phyloP scores from a whole-genome alignment of 2,329 filamentous ascomycete genomes.

The Diaporthe australafricana region DNA sequence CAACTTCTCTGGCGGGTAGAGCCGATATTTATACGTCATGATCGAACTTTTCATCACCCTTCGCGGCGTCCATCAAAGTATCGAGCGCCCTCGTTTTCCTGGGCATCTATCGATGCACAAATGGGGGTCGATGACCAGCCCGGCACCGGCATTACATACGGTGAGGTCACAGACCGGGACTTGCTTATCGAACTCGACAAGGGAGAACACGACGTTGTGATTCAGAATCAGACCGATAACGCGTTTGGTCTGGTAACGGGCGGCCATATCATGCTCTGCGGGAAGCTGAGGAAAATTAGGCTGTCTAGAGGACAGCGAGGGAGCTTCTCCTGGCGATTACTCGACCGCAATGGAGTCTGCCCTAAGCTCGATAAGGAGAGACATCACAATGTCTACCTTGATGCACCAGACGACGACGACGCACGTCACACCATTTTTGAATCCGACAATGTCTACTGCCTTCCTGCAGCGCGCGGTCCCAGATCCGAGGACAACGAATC shows the following conservation, averaged over 20 bases:
- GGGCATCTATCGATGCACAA: constrained; percentile 29
- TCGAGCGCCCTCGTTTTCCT: constrained; percentile 30
- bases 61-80: neutral
- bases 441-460: neutral
- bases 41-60: neutral
- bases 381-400: constrained; percentile 15
- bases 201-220: neutral
- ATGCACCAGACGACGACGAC: neutral
- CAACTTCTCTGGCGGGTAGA: constrained; percentile 29
- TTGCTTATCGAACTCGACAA: neutral
- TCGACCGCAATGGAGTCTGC: neutral
- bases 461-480: neutral
- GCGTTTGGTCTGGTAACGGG: neutral
- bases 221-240: neutral
- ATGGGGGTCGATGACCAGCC: neutral
- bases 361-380: neutral
- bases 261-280: constrained; percentile 1
- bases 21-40: neutral
- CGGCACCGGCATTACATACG: neutral
- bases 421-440: neutral
- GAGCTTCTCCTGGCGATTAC: neutral
- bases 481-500: neutral
- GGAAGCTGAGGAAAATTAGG: neutral
- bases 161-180: constrained; percentile 11
- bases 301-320: neutral